Conservation (phyloP, 2,329 filamentous ascomycete genomes). For the Diaporthe australafricana region DNA sequence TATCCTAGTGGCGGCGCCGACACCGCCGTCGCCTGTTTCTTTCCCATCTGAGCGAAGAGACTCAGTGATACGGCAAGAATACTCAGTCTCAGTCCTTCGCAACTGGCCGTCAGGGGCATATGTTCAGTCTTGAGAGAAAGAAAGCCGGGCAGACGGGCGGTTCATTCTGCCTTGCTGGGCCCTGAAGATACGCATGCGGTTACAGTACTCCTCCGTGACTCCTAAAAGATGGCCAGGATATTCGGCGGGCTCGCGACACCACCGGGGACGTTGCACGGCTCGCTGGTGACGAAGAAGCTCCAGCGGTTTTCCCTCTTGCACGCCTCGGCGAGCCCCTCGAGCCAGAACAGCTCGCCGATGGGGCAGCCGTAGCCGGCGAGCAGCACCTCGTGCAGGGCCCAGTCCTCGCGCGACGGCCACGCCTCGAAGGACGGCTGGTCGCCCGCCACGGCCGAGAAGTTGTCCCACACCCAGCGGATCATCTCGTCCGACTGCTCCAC, state of each 20-base stretch:
- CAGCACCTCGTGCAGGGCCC: slow-evolving; percentile 57
- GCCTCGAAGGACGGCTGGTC: slow-evolving; percentile 56
- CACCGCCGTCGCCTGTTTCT: not conserved
- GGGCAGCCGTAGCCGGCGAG: slow-evolving; percentile 61
- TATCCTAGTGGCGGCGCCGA: too few relatives aligned
- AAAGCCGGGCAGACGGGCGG: too few relatives aligned
- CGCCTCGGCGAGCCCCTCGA: slow-evolving; percentile 55
- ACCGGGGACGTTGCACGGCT: slow-evolving; percentile 57
- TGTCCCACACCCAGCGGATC: slow-evolving; percentile 55
- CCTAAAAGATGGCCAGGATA: slow-evolving; percentile 35
- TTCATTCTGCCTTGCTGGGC: too few relatives aligned
- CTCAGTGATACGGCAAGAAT: not conserved
- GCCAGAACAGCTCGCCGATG: slow-evolving; percentile 62
- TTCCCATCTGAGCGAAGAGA: not conserved
- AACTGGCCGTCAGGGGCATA: not conserved
- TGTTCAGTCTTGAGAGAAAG: too few relatives aligned
- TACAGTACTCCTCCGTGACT: too few relatives aligned
- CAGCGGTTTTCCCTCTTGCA: slow-evolving; percentile 52
- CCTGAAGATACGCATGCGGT: too few relatives aligned
- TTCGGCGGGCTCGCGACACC: slow-evolving; percentile 46
- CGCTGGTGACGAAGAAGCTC: slow-evolving; percentile 60
- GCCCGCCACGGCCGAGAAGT: slow-evolving; percentile 56
- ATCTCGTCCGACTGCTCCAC: slow-evolving; percentile 58
- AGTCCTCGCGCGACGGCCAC: slow-evolving; percentile 46
- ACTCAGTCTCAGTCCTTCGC: too few relatives aligned